Evolutionary conservation across 345 rosid species (phyloP).

Genomic region (Camelina sativa): DNA sequence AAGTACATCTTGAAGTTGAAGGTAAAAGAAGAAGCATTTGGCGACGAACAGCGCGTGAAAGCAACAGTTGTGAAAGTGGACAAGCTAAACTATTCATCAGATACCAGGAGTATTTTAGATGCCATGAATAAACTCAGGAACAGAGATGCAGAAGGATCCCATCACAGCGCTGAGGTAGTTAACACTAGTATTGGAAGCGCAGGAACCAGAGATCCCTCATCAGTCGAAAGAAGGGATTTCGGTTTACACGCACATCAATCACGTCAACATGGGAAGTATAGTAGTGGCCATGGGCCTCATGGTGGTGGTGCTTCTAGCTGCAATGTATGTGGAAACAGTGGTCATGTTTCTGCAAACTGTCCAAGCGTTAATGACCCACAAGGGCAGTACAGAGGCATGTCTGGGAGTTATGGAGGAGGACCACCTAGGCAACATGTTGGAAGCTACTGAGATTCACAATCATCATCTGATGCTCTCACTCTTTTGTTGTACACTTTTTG

Average conservation of each 20-base stretch:
- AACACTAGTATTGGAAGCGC: conserved; percentile 11
- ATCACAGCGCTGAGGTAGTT: conserved; percentile 11
- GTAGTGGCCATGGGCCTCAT: conserved; percentile 13
- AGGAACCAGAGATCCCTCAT: conserved; percentile 11
- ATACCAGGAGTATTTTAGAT: conserved; percentile 61
- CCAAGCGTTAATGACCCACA: conserved; percentile 61
- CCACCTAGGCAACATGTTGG: conserved; percentile 51
- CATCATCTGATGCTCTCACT: conserved; percentile 3
- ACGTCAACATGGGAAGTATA: conserved; percentile 46
- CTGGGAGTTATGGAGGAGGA: conserved; percentile 47
- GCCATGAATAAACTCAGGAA: conserved; percentile 54
- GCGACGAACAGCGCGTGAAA: conserved; percentile 88
- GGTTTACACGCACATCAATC: conserved; percentile 45
- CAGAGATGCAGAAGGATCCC: conserved; percentile 46
- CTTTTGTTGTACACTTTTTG: conserved; percentile 1
- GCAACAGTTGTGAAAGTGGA: conserved; percentile 77
- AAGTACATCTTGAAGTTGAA: conserved; percentile 78
- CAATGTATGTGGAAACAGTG: conserved; percentile 60
- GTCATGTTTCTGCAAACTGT: conserved; percentile 68
- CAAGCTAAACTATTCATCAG: conserved; percentile 67
- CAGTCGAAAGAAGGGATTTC: conserved; percentile 14
- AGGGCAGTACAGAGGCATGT: conserved; percentile 37
- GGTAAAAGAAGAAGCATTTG: conserved; percentile 82
- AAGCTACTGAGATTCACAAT: conserved; percentile 47
- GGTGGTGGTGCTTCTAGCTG: conserved; percentile 42